These are phyloP conservation scores for Paecilomyces variotii DNA, from an alignment of 2,329 filamentous ascomycete species.

Conservation along the genomic window DNA sequence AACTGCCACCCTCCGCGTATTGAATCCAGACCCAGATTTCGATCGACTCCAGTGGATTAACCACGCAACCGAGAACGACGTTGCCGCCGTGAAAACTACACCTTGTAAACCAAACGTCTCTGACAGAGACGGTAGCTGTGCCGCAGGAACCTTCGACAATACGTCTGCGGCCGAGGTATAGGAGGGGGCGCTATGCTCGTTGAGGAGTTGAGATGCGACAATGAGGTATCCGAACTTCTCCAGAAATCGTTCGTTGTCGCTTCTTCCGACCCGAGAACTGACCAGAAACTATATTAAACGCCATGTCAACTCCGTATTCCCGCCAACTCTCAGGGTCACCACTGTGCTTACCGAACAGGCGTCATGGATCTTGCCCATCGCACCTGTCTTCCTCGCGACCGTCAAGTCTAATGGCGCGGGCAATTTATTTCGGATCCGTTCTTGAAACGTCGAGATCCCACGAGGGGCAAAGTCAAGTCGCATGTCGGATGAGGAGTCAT, in stretches of 20 bases:
- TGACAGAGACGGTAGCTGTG: constrained; percentile 25
- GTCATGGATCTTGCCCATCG: constrained; percentile 35
- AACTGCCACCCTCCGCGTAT: constrained; percentile 31
- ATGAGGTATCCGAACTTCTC: constrained; percentile 92
- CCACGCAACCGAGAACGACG: constrained; percentile 57
- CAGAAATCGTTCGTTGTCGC: constrained; percentile 76
- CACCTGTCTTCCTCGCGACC: constrained; percentile 19
- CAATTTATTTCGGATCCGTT: constrained; percentile 41
- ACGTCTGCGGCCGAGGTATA: constrained; percentile 31
- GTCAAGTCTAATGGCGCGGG: constrained; percentile 39
- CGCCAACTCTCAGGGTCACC: background rate
- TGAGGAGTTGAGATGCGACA: constrained; percentile 82
- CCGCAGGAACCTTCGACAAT: constrained; percentile 19
- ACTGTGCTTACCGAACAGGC: constrained; percentile 38
- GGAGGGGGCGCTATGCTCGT: constrained; percentile 45
- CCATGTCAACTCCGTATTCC: background rate
- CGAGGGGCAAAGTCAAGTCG: constrained; percentile 42
- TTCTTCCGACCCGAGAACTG: constrained; percentile 52
- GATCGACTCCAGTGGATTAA: constrained; percentile 63
- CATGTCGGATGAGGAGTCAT: constrained; percentile 20
- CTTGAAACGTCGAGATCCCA: constrained; percentile 42
- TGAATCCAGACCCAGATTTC: constrained; percentile 41
- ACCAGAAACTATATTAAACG: constrained; percentile 19
- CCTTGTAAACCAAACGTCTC: constrained; percentile 53
- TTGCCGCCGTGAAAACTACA: constrained; percentile 56